Conservation (phyloP, 108 stramenopile species). For the Mayamaea pseudoterrestris region DNA sequence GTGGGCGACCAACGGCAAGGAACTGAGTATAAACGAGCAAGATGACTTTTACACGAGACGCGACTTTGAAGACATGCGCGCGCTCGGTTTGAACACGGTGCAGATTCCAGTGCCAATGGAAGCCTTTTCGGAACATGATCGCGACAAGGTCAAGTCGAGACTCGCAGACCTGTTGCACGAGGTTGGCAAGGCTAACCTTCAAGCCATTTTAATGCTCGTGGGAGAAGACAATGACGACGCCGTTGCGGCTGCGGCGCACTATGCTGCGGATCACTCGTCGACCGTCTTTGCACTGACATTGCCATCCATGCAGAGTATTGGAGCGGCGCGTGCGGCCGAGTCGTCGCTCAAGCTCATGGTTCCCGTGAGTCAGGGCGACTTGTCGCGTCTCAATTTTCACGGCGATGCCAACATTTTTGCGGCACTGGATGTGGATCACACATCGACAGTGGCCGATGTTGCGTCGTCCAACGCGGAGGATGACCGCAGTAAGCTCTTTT, state of each 20-base stretch:
- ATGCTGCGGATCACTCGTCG: conserved; percentile 8
- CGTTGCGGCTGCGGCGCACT: conserved; percentile 26
- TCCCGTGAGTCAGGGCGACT: conserved; percentile 29
- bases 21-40: conserved; percentile 27
- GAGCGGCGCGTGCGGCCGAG: conserved; percentile 18
- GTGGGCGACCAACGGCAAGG: conserved; percentile 34
- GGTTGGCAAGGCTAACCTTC: conserved; percentile 20
- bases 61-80: conserved; percentile 51
- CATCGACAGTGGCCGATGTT: conserved; percentile 36
- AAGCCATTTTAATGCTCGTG: conserved; percentile 28
- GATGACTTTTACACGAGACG: conserved; percentile 22
- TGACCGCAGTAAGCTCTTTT: conserved; percentile 66
- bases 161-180: conserved; percentile 8
- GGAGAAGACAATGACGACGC: conserved; percentile 22
- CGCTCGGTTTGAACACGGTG: conserved; percentile 54
- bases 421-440: conserved; percentile 31
- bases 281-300: conserved; percentile 32
- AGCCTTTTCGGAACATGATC: conserved; percentile 15
- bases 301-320: conserved; percentile 17
- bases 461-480: conserved; percentile 39
- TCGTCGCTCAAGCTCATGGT: conserved; percentile 21
- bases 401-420: conserved; percentile 15
- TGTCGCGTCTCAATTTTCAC: conserved; percentile 6
- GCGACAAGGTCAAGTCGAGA: not conserved
- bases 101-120: conserved; percentile 42